Conservation (phyloP, 371 early-diverging fungal genomes). For the Furculomyces boomerangus region DNA sequence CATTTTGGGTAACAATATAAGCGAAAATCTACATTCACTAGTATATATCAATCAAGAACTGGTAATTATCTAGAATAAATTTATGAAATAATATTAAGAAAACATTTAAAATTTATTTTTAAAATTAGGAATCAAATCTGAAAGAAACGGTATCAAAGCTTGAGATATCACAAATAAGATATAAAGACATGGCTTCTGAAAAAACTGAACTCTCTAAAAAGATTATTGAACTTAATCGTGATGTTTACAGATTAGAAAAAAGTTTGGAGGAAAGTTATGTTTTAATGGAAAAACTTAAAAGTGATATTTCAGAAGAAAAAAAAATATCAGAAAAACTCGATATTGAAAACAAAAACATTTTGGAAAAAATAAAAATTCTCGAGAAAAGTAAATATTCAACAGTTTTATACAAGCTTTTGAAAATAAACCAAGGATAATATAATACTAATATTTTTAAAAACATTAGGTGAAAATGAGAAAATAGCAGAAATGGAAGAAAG, state of each 20-base stretch:
- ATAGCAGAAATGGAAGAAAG: too few species aligned
- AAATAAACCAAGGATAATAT: too few species aligned
- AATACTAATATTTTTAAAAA: too few species aligned
- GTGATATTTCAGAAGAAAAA: not conserved
- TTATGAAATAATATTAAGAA: not conserved
- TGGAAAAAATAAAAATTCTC: not conserved
- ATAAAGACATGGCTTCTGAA: not conserved
- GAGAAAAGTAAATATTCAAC: not conserved
- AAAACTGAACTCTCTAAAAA: not conserved
- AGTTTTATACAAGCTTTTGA: too few species aligned
- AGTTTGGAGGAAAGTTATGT: not conserved
- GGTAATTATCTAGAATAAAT: not conserved
- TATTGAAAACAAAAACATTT: not conserved
- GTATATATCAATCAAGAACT: not conserved
- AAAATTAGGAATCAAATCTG: not conserved
- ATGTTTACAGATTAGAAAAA: not conserved
- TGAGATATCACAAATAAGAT: not conserved
- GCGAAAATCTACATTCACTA: not conserved
- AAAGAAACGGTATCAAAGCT: not conserved
- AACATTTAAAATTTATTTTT: not conserved
- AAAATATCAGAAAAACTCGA: not conserved
- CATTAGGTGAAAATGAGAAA: too few species aligned
- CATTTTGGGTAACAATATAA: not conserved
- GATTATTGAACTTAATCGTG: not conserved
- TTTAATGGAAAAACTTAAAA: not conserved